Base-by-base conservation (phyloP, 2,329 filamentous ascomycete genomes). In the Verticillium nonalfalfae region DNA sequence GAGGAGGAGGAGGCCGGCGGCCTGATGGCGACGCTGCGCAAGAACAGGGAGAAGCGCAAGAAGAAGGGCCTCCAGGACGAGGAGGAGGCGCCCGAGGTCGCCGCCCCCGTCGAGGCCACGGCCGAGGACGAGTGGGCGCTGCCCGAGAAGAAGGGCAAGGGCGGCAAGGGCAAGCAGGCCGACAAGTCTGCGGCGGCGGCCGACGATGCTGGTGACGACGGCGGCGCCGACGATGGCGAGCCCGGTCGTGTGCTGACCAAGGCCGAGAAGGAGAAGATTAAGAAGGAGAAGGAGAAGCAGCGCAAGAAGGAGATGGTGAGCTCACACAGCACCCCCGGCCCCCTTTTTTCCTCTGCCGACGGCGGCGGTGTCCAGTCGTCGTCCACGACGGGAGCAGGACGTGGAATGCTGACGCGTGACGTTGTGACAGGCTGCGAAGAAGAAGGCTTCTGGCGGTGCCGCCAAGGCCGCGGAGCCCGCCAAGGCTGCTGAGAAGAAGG, bases 211-310 rank as follows among this genome's bases (percentile, higher is more conserved):
- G 68, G n/a, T 9, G 45, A 73, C 3, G 68, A 76, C 52, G 70
- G 71, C 7, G 80, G 78, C 14, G 78, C 71, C 6, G 81, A 78
- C 31, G 82, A 80, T 11, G 85, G 75, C 7, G 82, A 81, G 4
- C 80, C 80, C 62, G 89, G 89, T 55, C 85, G 87, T 60, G 83
- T 98, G 57, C 87, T 98, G 79, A 96, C 92, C 45, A 99, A 98
- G 85, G 95, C 96, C 62, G 93, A 99, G 80, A 99, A 99, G 81
- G 95, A 99, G 76, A 96, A 92, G 78, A 83, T 94, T 71, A 98
- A 94, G 84, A 99, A 97, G 80, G 95, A 99, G 80, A 88, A 92
- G 64, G 95, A 99, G 81, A 99, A 99, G 86, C 91, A 95, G 79
- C 85, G 93, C 68, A 99, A 99, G 81, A 99, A 93, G 86, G 95